Evolutionary conservation across 2,329 filamentous ascomycete genomes (phyloP), one percentile per base, ranked within the genome.

Genomic region (Colletotrichum scovillei): DNA sequence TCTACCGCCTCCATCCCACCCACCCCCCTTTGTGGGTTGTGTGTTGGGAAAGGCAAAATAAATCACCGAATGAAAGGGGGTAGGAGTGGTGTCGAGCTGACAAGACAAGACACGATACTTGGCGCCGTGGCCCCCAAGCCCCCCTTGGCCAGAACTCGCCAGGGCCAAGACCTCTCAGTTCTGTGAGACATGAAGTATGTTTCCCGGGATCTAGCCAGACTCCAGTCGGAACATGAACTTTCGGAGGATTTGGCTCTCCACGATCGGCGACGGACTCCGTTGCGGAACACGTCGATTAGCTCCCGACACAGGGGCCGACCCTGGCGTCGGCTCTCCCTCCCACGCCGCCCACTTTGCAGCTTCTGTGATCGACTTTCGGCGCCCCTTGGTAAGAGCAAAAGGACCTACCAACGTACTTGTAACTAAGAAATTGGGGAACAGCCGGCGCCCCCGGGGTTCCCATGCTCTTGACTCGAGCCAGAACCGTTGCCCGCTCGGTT

Each of bases 241-340:
- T 62, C 67, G 67, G 71, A 38, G 67, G 19, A 38, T 71, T 26
- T 53, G 49, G 49, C 59, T 69, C 60, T 70, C 62, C 67, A 71
- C 55, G 71, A 71, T 71, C 67, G 67, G 55, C 71, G 63, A 49
- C 70, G 67, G 67, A 70, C 62, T 73, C 67, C 67, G 55, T 73
- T 56, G 62, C 67, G 70, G 67, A 56, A 60, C 35, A 56, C 4
- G 19, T 28, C 71, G 71, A 66, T 73, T 66, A 71, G 60, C 71
- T 73, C 71, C 71, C 71, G 70, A 38, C 22, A 62, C 60, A 60
- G 28, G 67, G 67, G 28, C 67, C 55, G 67, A 35, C 56, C 70
- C 67, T 73, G 67, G 28, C 49, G 9, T 56, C 32, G 69, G 49
- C 28, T 60, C 58, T n/a, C 35, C 56, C 49, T 52, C 26, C 22